These are phyloP conservation scores for Williopsis jadinii DNA, from an alignment of 1,139 yeast species.

Conservation along the genomic window DNA sequence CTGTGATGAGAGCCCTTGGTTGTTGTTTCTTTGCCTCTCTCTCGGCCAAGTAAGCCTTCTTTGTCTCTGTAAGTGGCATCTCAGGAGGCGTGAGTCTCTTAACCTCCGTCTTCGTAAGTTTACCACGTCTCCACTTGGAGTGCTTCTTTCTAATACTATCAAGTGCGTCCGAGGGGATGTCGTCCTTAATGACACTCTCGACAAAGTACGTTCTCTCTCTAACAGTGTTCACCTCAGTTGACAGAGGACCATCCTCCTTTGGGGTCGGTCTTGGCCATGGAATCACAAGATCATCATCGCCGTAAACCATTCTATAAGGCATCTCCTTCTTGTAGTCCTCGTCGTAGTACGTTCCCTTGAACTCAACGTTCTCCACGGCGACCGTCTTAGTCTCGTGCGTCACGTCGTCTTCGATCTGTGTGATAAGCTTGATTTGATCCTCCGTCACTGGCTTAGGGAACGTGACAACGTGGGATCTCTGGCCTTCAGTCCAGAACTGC, in stretches of 20 bases:
- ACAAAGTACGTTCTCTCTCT: conserved; percentile 73
- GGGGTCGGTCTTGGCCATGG: conserved; percentile 90
- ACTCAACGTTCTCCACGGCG: conserved; percentile 69
- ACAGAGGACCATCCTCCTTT: conserved; percentile 50
- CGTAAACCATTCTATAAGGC: conserved; percentile 73
- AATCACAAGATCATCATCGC: conserved; percentile 54
- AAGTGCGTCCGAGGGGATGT: conserved; percentile 63
- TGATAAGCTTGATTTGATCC: conserved; percentile 65
- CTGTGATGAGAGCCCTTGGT: conserved; percentile 45
- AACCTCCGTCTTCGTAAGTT: conserved; percentile 54
- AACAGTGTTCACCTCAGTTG: conserved; percentile 54
- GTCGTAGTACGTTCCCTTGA: conserved; percentile 66
- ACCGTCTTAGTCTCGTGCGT: conserved; percentile 53
- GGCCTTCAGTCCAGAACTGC: conserved; percentile 67
- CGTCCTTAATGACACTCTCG: conserved; percentile 56
- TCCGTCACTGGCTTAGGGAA: conserved; percentile 55
- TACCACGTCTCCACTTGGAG: conserved; percentile 46
- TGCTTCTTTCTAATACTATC: conserved; percentile 66
- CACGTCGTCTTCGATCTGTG: conserved; percentile 62
- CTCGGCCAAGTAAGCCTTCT: conserved; percentile 46
- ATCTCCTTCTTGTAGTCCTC: conserved; percentile 64
- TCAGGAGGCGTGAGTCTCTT: conserved; percentile 59
- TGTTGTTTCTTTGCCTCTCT: conserved; percentile 41
- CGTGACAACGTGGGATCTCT: conserved; percentile 57
- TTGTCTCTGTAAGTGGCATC: conserved; percentile 70